Conservation (phyloP, 768 basidiomycete genomes). For the Rhodotorula toruloides region DNA sequence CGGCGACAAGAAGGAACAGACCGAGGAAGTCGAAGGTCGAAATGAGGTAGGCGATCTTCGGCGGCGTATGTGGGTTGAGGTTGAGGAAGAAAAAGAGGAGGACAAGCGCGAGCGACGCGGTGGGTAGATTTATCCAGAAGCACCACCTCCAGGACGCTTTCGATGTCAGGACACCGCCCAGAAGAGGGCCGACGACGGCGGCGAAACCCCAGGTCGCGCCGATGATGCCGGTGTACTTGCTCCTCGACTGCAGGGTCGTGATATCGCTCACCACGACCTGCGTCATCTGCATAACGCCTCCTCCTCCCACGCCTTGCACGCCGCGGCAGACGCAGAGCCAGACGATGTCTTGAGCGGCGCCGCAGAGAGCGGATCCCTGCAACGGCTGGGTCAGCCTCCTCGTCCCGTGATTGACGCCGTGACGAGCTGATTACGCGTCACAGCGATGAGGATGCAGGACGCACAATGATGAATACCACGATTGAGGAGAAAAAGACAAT, state of each 20-base stretch:
- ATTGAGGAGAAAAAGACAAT: constrained; percentile 22
- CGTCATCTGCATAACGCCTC: constrained; percentile 53
- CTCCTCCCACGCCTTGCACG: constrained; percentile 23
- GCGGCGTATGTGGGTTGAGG: constrained; percentile 43
- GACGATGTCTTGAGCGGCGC: constrained; percentile 14
- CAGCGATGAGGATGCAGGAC: neutral
- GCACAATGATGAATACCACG: constrained; percentile 27
- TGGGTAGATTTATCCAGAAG: constrained; percentile 45
- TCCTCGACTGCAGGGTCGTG: constrained; percentile 44
- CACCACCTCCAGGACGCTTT: constrained; percentile 76
- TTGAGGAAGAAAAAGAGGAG: constrained; percentile 47
- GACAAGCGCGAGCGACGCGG: constrained; percentile 45
- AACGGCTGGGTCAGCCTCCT: neutral
- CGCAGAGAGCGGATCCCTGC: constrained; percentile 29
- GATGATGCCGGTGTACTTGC: constrained; percentile 42
- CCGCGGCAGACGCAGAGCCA: constrained; percentile 33
- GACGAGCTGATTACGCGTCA: neutral
- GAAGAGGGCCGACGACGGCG: constrained; percentile 67
- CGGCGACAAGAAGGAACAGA: constrained; percentile 1
- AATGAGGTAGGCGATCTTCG: constrained; percentile 40
- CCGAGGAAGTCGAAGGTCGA: constrained; percentile 49
- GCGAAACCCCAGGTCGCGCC: constrained; percentile 55
- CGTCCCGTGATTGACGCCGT: neutral
- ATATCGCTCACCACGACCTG: constrained; percentile 45
- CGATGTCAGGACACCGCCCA: constrained; percentile 55